Base-by-base conservation (phyloP, 2,329 filamentous ascomycete genomes). In the Diaporthe sp. region DNA sequence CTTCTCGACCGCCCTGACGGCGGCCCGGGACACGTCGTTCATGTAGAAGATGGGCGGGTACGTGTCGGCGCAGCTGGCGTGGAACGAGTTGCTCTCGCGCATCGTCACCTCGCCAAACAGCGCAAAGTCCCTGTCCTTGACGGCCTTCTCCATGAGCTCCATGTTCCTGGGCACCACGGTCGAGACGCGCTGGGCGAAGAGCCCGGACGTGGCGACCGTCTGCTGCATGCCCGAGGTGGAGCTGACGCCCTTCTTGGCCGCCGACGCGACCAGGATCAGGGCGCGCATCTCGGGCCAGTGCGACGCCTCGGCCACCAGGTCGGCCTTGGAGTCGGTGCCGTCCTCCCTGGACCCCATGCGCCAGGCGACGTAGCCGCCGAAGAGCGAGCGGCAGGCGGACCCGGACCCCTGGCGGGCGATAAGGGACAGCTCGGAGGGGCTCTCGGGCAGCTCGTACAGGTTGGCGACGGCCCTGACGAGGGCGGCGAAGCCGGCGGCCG, bases 11-110 rank as follows among this genome's bases (percentile, higher is more conserved):
- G 95, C 92, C 70, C 94, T 90, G 75, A 99, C 94, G 8, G 96
- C 95, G 1, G 96, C 95, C 50, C 94, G 89, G 27, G 93, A 96
- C 22, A 96, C 92, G 82, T 99, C 97, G 85, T 98, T 99, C 89
- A 99, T 92, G 88, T 99, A 99, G 85, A 98, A 98, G 82, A 99
- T 99, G 25, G 97, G 97, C 58, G 97, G 97, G 85, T 95, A 95
- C 2, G 97, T 98, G 83, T 99, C 97, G 79, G 97, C 88, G 83
- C 97, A 98, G 73, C 93, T 95, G 50, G 97, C 94, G 84, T 99
- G 97, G 91, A 99, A 99, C 75, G 92, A 94, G 86, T 99, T 99
- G 81, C 94, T 97, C 83, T 99, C 97, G 83, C 92, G 93, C 96
- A 98, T 99, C 22, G 97, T 98, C 76, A 98, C 90, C 82, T 94